Evolutionary conservation across 2,329 filamentous ascomycete genomes (phyloP), one percentile per base, ranked within the genome.

Genomic region (Aureobasidium sp.): DNA sequence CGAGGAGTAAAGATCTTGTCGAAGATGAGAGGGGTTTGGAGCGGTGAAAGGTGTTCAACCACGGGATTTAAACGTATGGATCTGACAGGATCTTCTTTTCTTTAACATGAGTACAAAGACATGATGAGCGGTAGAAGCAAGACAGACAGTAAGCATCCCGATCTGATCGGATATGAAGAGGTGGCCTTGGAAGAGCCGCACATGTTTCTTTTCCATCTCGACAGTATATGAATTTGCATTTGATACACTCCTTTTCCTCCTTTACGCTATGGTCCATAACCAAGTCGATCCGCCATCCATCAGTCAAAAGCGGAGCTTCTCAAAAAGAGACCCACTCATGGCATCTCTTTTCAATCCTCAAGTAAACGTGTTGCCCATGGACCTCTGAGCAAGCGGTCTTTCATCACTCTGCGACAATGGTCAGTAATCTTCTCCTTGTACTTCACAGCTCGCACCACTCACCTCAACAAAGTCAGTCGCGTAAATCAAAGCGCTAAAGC

Each of bases 381-480:
- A 51, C 27, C 48, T 40, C 12, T 40, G 37, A 16, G 25, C 27
- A 17, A 51, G 34, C 5, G 35, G 48, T 3, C 38, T 22, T n/a
- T 51, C 48, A 41, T 51, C 48, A 11, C 48, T 34, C 48, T 51
- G 27, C 22, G 8, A 7, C 4, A 17, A 10, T n/a, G 1, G 41
- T 45, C 41, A 45, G 29, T 17, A 45, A 34, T 12, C n/a, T 1
- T 6, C 4, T 3, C n/a, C n/a, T n/a, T 6, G 34, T 24, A 12
- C 10, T 11, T 30, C 17, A 14, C 27, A 1, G 7, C 2, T n/a
- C 7, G n/a, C 34, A 16, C 19, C 25, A 71, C 81, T 71, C 74
- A 95, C 90, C 76, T 96, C 86, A 51, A 95, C 73, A 68, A 95
- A 96, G 38, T 82, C 84, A 8, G 88, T 94, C 32, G 89, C 82